Percentiles rank a stretch among this genome's conserved stretches.
Conservation (phyloP, 2,329 filamentous ascomycete species). For the Rutstroemia sp. region DNA sequence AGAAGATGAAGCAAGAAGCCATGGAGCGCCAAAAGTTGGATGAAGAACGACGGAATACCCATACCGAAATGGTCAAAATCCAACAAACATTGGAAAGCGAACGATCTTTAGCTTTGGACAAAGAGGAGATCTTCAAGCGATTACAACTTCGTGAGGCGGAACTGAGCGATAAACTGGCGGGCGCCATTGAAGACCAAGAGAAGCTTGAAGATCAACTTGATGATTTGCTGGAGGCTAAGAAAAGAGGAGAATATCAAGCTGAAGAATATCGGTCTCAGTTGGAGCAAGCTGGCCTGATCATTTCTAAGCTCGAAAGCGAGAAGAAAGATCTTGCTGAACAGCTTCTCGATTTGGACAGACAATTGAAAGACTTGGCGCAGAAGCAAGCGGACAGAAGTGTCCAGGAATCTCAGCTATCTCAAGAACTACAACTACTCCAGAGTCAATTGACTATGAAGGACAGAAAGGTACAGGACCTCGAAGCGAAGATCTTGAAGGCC, state of each 20-base stretch:
- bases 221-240: constrained; percentile 80
- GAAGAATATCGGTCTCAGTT: constrained; percentile 73
- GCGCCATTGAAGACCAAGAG: constrained; percentile 90
- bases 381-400: constrained; percentile 66
- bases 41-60: constrained; percentile 81
- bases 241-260: constrained; percentile 77
- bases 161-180: constrained; percentile 85
- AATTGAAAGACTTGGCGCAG: constrained; percentile 62
- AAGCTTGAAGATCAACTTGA: constrained; percentile 90
- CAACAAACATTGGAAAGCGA: constrained; percentile 95
- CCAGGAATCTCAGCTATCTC: constrained; percentile 68
- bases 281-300: constrained; percentile 85
- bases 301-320: constrained; percentile 77
- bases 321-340: constrained; percentile 67
- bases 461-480: constrained; percentile 80
- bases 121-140: constrained; percentile 98
- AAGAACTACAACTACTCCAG: constrained; percentile 84
- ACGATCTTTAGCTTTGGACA: constrained; percentile 88
- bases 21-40: constrained; percentile 73
- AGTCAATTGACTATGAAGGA: constrained; percentile 87
- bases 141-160: constrained; percentile 87
- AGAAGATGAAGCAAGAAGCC: constrained; percentile 72
- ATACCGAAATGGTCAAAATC: constrained; percentile 79
- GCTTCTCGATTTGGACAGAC: constrained; percentile 60
- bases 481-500: constrained; percentile 72